Evolutionary conservation across 768 basidiomycete genomes (phyloP).

Genomic region (Tylopilus felleus): DNA sequence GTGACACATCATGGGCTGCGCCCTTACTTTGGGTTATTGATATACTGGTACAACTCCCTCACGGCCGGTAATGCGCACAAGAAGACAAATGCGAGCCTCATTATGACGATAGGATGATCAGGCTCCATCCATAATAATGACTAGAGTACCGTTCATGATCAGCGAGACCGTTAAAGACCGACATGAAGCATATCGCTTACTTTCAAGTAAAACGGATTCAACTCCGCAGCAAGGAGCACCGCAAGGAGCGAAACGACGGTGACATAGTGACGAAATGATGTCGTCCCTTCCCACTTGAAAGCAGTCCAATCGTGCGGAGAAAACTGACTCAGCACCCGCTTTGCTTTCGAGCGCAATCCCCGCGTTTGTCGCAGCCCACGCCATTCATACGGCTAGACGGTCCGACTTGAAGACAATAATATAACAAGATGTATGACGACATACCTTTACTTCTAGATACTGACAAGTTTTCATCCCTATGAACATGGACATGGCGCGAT

Average conservation of each 20-base stretch:
- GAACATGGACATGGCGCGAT: slow-evolving; percentile 1
- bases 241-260: slow-evolving; percentile 72
- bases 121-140: slow-evolving; percentile 83
- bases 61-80: slow-evolving; percentile 85
- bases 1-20: neutral
- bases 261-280: slow-evolving; percentile 70
- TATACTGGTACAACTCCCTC: slow-evolving; percentile 79
- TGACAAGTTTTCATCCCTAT: slow-evolving; percentile 85
- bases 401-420: neutral
- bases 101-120: slow-evolving; percentile 80
- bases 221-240: slow-evolving; percentile 78
- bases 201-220: slow-evolving; percentile 88
- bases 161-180: slow-evolving; percentile 22
- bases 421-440: neutral
- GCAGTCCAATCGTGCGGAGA: slow-evolving; percentile 86
- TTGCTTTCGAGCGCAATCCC: slow-evolving; percentile 75
- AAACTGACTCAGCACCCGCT: slow-evolving; percentile 77
- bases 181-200: slow-evolving; percentile 35
- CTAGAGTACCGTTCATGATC: slow-evolving; percentile 34
- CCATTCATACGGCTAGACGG: slow-evolving; percentile 73
- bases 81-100: slow-evolving; percentile 70
- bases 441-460: slow-evolving; percentile 83
- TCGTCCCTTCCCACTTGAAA: slow-evolving; percentile 83
- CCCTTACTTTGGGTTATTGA: slow-evolving; percentile 74
- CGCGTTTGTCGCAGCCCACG: slow-evolving; percentile 76